Evolutionary conservation across 805 yeast species (phyloP).

Genomic region (Wickerhamomyces sydowiorum): DNA sequence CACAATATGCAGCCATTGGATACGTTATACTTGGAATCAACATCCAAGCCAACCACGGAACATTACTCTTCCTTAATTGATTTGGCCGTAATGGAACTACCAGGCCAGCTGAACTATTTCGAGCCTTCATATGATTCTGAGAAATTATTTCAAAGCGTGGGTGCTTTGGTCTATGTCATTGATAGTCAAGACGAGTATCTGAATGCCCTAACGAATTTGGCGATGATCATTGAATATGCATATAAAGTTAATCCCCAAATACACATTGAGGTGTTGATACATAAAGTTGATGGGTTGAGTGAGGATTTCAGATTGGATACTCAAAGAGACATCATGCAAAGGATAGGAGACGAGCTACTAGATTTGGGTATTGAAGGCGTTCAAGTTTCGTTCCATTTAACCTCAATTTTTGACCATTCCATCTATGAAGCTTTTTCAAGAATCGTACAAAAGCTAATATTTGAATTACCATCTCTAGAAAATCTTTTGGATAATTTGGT

Average conservation of each 20-base stretch:
- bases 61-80: slow-evolving; percentile 80
- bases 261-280: slow-evolving; percentile 88
- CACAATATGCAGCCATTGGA: slow-evolving; percentile 96
- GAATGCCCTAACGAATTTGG: slow-evolving; percentile 83
- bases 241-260: slow-evolving; percentile 77
- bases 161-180: slow-evolving; percentile 89
- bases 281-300: slow-evolving; percentile 90
- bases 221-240: slow-evolving; percentile 84
- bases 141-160: slow-evolving; percentile 71
- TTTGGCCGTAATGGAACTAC: slow-evolving; percentile 86
- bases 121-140: slow-evolving; percentile 82
- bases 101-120: slow-evolving; percentile 87
- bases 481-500: slow-evolving; percentile 84
- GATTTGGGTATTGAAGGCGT: slow-evolving; percentile 91
- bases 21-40: slow-evolving; percentile 83
- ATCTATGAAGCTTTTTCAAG: slow-evolving; percentile 93
- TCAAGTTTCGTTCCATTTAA: slow-evolving; percentile 83
- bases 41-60: slow-evolving; percentile 84
- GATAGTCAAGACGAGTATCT: slow-evolving; percentile 95
- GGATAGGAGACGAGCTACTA: slow-evolving; percentile 87
- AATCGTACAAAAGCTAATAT: slow-evolving; percentile 85
- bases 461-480: slow-evolving; percentile 83
- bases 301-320: slow-evolving; percentile 94
- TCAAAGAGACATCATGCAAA: slow-evolving; percentile 92
- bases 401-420: slow-evolving; percentile 93